Evolutionary conservation across 148 eudicot species (phyloP), one percentile per base, ranked within the genome.

Genomic region (Gaultheria prostrata): DNA sequence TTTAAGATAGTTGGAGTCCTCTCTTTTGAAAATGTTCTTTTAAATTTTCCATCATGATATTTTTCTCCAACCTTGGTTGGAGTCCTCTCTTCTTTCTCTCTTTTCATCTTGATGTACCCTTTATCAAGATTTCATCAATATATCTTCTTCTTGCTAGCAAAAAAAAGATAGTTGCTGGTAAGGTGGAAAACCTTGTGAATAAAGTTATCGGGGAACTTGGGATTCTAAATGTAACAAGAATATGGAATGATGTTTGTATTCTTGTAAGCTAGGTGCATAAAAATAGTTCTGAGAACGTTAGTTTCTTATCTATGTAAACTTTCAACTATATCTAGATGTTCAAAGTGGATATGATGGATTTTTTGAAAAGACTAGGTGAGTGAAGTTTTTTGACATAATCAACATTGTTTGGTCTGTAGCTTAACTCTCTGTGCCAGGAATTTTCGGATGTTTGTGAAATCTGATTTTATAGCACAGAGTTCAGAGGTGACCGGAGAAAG

Each of bases 321-420:
- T n/a, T n/a, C n/a, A n/a, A n/a, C n/a, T n/a, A n/a, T n/a, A n/a
- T n/a, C n/a, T n/a, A n/a, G n/a, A n/a, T n/a, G n/a, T n/a, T n/a
- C n/a, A 97, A 97, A 88, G 91, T 94, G 82, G 99, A 97, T 83
- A n/a, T n/a, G n/a, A n/a, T n/a, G 95, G 92, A 69, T 97, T 81
- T 61, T 97, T 90, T 87, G 83, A 85, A 87, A 86, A n/a, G 80
- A 94, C 97, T 50, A 93, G 94, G 99, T 93, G 76, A 80, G 90
- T 53, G 35, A 45, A 72, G 12, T 35, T 46, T 83, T 32, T 11
- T 1, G 32, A 70, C n/a, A 24, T 35, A 28, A 30, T 20, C 63
- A 50, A 26, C 65, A 30, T 30, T n/a, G 17, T 20, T 48, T 49
- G 12, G 45, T 50, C n/a, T n/a, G 57, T 75, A 76, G 45, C 59